Evolutionary conservation across 768 basidiomycete genomes (phyloP).

Genomic region (Boletus rufocinnamomeus): DNA sequence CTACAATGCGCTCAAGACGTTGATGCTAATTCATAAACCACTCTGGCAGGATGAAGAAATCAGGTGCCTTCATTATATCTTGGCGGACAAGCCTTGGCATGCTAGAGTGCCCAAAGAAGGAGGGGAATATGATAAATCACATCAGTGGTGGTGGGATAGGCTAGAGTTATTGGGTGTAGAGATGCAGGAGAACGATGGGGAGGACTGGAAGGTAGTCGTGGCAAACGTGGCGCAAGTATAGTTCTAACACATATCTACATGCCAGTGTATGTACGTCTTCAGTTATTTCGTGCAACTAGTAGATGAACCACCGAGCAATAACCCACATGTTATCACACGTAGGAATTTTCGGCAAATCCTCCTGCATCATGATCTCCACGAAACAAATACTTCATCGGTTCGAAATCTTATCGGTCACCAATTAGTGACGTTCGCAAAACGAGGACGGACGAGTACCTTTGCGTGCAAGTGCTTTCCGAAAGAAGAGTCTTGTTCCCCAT

Average conservation of each 20-base stretch:
- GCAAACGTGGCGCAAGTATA: conserved; percentile 44
- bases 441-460: conserved; percentile 53
- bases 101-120: conserved; percentile 44
- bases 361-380: conserved; percentile 62
- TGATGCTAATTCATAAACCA: conserved; percentile 65
- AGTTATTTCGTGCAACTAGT: not conserved
- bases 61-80: conserved; percentile 84
- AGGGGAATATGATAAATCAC: conserved; percentile 53
- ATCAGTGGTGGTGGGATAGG: conserved; percentile 82
- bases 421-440: conserved; percentile 12
- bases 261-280: not conserved
- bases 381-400: conserved; percentile 90
- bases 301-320: not conserved
- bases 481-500: conserved; percentile 87
- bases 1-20: conserved; percentile 93
- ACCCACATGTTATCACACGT: not conserved
- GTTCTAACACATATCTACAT: not conserved
- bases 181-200: conserved; percentile 45
- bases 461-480: conserved; percentile 84
- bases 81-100: conserved; percentile 86
- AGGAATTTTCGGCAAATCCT: not conserved
- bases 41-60: conserved; percentile 88
- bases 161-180: conserved; percentile 46
- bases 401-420: conserved; percentile 62
- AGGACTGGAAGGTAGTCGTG: conserved; percentile 52